These are phyloP conservation scores for Aureobasidium sp. DNA, from an alignment of 2,329 filamentous ascomycete genomes.

Conservation along the genomic window DNA sequence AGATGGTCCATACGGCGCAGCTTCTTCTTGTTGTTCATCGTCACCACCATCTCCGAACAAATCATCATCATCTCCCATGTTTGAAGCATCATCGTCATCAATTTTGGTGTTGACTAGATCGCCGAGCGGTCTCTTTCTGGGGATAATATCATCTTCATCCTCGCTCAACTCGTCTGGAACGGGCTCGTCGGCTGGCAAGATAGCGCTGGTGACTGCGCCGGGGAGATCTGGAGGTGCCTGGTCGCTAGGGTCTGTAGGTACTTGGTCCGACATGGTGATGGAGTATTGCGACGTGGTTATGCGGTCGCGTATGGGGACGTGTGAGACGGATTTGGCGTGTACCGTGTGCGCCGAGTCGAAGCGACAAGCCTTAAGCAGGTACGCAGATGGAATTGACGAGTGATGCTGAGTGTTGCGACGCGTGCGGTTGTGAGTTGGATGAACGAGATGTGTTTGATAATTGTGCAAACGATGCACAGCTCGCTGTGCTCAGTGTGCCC, in stretches of 20 bases:
- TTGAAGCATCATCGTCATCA: conserved; percentile 23
- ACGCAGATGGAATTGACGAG: too few species aligned
- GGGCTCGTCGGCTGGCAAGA: conserved; percentile 23
- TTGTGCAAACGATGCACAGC: neutral
- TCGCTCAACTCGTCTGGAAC: conserved; percentile 18
- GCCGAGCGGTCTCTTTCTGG: conserved; percentile 18
- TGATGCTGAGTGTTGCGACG: neutral
- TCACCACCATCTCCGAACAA: conserved; percentile 41
- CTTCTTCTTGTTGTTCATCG: conserved; percentile 22
- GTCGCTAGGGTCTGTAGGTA: neutral
- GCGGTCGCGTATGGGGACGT: neutral
- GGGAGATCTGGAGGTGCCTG: conserved; percentile 7
- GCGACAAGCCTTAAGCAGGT: neutral
- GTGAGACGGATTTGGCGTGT: neutral
- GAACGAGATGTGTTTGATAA: neutral
- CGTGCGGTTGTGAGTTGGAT: neutral
- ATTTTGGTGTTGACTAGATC: conserved; percentile 16
- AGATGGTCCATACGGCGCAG: conserved; percentile 19
- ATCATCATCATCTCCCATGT: conserved; percentile 36
- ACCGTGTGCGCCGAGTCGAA: neutral
- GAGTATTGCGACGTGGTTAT: neutral
- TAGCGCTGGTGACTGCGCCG: conserved; percentile 25
- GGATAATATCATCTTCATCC: conserved; percentile 21
- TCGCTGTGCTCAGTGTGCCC: too few species aligned
- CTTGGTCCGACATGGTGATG: conserved; percentile 4